phyloP scores from a whole-genome alignment of 202 grass and related monocot species.

The Eragrostis tef region DNA sequence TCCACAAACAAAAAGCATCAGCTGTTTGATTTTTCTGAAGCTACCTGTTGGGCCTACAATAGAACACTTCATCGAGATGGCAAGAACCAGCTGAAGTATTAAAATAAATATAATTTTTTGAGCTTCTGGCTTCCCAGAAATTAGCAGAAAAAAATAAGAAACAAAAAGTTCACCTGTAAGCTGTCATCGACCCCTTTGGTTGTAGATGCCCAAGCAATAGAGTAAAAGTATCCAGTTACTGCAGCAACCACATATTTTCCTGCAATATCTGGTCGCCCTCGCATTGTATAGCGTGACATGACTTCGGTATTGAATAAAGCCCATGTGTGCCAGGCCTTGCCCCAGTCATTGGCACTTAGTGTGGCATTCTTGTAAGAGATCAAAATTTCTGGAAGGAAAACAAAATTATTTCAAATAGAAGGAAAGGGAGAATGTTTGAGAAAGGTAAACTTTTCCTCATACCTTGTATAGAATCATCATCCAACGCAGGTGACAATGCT shows the following conservation, averaged over 20 bases:
- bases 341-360: conserved; percentile 82
- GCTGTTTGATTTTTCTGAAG: background rate
- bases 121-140: background rate
- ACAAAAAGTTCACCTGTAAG: conserved; percentile 70
- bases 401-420: conserved; percentile 33
- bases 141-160: conserved; percentile 25
- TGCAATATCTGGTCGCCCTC: conserved; percentile 69
- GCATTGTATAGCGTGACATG: conserved; percentile 88
- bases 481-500: conserved; percentile 82
- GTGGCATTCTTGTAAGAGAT: conserved; percentile 91
- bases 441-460: conserved; percentile 21
- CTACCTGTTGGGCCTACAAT: background rate
- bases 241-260: conserved; percentile 95
- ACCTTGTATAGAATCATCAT: conserved; percentile 94
- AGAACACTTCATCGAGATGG: background rate
- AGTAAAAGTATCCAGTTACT: conserved; percentile 96
- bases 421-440: background rate
- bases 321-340: conserved; percentile 95
- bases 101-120: conserved; percentile 8
- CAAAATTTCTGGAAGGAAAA: conserved; percentile 70
- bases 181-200: conserved; percentile 95
- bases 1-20: background rate
- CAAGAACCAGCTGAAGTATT: background rate
- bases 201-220: conserved; percentile 92
- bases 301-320: conserved; percentile 99